Percentiles rank a stretch among this genome's conserved stretches.
phyloP scores from a whole-genome alignment of 2,329 filamentous ascomycete genomes.

The Hymenoscyphus fructigenus region DNA sequence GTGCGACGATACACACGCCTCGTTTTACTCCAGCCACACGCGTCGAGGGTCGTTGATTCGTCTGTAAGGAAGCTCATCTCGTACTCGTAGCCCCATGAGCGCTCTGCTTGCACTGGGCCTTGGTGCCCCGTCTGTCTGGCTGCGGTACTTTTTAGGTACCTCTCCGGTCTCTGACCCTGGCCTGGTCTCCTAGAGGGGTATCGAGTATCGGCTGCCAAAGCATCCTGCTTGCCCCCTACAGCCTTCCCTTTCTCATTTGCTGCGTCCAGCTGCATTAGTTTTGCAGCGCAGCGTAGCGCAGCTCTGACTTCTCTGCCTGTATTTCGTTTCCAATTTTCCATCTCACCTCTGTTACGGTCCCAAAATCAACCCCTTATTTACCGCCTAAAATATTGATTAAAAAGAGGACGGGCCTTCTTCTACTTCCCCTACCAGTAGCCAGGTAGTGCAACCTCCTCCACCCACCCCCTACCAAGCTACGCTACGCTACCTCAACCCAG shows the following conservation, averaged over 20 bases:
- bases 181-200: neutral
- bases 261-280: neutral
- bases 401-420: neutral
- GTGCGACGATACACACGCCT: neutral
- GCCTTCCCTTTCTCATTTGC: neutral
- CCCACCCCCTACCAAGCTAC: neutral
- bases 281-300: neutral
- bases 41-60: neutral
- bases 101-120: neutral
- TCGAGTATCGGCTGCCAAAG: neutral
- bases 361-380: no score
- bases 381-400: no score
- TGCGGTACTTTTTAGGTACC: neutral
- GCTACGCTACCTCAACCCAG: neutral
- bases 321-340: no score
- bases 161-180: neutral
- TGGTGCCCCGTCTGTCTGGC: no score
- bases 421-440: neutral
- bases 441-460: neutral
- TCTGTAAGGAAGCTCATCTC: neutral
- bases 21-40: neutral
- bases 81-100: neutral
- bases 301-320: no score
- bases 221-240: neutral
- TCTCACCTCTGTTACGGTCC: no score